These are phyloP conservation scores for Craterostigma plantagineum DNA, from an alignment of 257 asterid species.

Conservation along the genomic window DNA sequence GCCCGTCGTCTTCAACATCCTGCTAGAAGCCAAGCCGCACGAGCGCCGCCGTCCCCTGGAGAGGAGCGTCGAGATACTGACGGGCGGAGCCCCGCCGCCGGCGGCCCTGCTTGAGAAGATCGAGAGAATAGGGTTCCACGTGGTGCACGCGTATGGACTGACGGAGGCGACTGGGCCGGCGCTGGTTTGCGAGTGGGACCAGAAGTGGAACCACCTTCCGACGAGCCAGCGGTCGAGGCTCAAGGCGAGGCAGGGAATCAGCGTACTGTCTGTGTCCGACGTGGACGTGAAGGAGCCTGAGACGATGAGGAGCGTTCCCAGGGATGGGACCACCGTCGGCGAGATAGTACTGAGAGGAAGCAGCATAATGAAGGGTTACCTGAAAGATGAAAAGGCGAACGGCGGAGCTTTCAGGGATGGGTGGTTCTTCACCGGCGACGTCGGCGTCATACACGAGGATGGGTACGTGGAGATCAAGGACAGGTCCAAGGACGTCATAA, in stretches of 20 bases:
- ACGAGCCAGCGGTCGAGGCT: slow-evolving; percentile 19
- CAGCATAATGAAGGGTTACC: slow-evolving; percentile 47
- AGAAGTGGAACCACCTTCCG: slow-evolving; percentile 31
- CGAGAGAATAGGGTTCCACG: slow-evolving; percentile 54
- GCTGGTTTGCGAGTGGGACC: slow-evolving; percentile 64
- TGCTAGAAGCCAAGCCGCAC: slow-evolving; percentile 39
- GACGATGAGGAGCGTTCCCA: slow-evolving; percentile 24
- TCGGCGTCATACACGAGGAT: slow-evolving; percentile 55
- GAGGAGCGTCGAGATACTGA: slow-evolving; percentile 29
- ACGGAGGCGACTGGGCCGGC: slow-evolving; percentile 94
- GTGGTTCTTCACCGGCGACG: slow-evolving; percentile 68
- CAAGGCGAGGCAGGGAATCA: slow-evolving; percentile 46
- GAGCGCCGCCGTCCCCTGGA: slow-evolving; percentile 21
- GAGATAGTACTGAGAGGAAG: slow-evolving; percentile 48
- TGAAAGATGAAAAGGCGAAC: slow-evolving; percentile 36
- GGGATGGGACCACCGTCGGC: slow-evolving; percentile 36
- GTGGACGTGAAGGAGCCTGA: slow-evolving; percentile 40
- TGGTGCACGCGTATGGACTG: slow-evolving; percentile 70
- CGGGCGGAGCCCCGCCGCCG: slow-evolving; percentile 86
- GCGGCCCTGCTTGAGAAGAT: slow-evolving; percentile 37
- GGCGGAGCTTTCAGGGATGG: slow-evolving; percentile 25
- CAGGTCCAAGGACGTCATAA: slow-evolving; percentile 37
- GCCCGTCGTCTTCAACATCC: slow-evolving; percentile 50
- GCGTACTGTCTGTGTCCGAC: slow-evolving; percentile 12
- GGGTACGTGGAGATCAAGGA: slow-evolving; percentile 24